phyloP scores from a whole-genome alignment of 805 yeast genomes.

The Metschnikowia chrysomelidarum region DNA sequence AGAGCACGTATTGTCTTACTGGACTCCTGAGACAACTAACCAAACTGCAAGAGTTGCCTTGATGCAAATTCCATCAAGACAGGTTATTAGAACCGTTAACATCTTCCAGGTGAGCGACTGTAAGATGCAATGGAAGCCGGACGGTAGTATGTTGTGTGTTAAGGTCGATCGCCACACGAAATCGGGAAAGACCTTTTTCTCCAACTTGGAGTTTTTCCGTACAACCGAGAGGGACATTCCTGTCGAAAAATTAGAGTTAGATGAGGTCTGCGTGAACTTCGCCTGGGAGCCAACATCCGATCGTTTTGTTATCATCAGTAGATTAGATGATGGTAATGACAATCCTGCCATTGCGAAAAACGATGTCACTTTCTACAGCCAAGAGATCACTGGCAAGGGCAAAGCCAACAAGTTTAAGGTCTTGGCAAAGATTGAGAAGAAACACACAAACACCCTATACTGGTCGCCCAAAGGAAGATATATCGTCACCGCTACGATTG shows the following conservation, averaged over 20 bases:
- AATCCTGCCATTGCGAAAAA: constrained; percentile 68
- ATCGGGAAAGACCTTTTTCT: constrained; percentile 86
- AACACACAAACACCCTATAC: constrained; percentile 65
- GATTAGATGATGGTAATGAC: constrained; percentile 51
- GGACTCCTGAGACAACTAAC: constrained; percentile 94
- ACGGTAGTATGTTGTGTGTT: constrained; percentile 81
- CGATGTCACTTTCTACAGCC: constrained; percentile 74
- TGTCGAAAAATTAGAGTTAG: constrained; percentile 89
- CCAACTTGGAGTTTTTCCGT: constrained; percentile 90
- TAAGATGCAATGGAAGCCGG: constrained; percentile 90
- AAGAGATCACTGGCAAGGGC: constrained; percentile 57
- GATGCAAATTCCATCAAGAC: constrained; percentile 81
- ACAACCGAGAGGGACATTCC: constrained; percentile 87
- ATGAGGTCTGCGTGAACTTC: constrained; percentile 82
- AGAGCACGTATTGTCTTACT: constrained; percentile 76
- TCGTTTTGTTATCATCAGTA: constrained; percentile 77
- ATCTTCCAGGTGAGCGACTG: constrained; percentile 93
- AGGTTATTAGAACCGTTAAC: constrained; percentile 85
- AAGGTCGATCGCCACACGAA: constrained; percentile 97
- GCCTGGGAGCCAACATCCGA: constrained; percentile 96
- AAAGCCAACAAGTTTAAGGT: constrained; percentile 54
- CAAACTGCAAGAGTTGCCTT: constrained; percentile 94
- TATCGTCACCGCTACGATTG: constrained; percentile 51
- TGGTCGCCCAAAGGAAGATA: constrained; percentile 97
- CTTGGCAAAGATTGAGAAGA: constrained; percentile 57